phyloP scores from a whole-genome alignment of 345 rosid species.

The Boechera stricta region DNA sequence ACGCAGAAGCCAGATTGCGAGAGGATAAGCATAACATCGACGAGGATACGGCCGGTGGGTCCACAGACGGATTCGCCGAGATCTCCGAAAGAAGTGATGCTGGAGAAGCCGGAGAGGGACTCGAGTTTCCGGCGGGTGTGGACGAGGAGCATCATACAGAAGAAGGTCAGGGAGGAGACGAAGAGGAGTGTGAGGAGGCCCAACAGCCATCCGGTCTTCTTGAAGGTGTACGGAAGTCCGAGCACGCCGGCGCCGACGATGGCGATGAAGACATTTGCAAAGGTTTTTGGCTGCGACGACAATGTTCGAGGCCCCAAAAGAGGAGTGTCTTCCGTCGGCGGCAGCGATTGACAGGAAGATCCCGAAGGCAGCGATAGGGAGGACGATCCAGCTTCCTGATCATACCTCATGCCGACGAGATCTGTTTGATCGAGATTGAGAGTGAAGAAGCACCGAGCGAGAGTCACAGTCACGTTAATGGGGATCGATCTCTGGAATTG shows the following conservation, averaged over 20 bases:
- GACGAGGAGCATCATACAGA: conserved; percentile 80
- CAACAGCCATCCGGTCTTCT: conserved; percentile 75
- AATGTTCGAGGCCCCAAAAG: conserved; percentile 46
- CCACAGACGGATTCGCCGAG: conserved; percentile 67
- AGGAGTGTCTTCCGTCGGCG: conserved; percentile 54
- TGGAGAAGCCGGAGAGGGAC: conserved; percentile 53
- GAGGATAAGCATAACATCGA: conserved; percentile 68
- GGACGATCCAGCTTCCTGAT: conserved; percentile 45
- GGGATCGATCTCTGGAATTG: background rate
- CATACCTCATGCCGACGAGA: conserved; percentile 28
- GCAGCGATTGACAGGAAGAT: conserved; percentile 48
- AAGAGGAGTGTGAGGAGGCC: conserved; percentile 65
- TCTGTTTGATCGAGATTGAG: background rate
- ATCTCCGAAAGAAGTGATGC: conserved; percentile 71
- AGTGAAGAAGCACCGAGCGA: background rate
- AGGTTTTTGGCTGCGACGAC: conserved; percentile 68
- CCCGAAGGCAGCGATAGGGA: conserved; percentile 32
- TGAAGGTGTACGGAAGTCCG: conserved; percentile 44
- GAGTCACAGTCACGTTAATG: conserved; percentile 13
- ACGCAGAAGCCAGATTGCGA: conserved; percentile 79
- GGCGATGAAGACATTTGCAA: conserved; percentile 28
- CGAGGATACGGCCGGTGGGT: conserved; percentile 55
- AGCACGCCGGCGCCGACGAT: conserved; percentile 27
- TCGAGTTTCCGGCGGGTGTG: conserved; percentile 72
- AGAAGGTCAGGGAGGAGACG: conserved; percentile 57